phyloP scores from a whole-genome alignment of 495 filamentous ascomycete species.

The Trichocladium uniseriatum region DNA sequence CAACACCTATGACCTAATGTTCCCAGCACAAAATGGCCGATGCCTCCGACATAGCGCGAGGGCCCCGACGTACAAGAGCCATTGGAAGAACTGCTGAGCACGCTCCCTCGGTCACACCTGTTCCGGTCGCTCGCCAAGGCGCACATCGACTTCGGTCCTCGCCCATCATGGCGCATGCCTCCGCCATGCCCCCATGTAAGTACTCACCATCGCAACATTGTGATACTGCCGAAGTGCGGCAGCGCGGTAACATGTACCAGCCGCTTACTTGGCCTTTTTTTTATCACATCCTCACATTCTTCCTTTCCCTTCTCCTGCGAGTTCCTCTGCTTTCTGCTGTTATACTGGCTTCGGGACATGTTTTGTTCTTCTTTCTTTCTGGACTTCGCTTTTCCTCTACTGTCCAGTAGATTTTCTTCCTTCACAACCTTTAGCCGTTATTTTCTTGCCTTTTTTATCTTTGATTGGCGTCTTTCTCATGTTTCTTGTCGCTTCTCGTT shows the following conservation, averaged over 20 bases:
- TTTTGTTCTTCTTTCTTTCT: no score
- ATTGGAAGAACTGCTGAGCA: neutral
- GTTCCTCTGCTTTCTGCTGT: no score
- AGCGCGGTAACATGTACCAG: no score
- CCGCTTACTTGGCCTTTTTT: no score
- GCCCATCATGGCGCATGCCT: neutral
- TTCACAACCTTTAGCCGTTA: no score
- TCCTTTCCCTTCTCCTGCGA: neutral
- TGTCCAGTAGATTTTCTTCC: no score
- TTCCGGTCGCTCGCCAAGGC: neutral
- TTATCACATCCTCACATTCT: neutral
- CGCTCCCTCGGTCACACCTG: neutral
- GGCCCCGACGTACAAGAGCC: constrained; percentile 11
- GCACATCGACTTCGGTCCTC: neutral
- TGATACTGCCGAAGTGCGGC: no score
- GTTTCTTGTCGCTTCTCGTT: neutral
- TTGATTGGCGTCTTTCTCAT: no score
- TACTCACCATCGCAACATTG: neutral
- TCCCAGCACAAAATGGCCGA: constrained; percentile 1
- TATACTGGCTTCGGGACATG: no score
- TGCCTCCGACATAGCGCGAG: constrained; percentile 3
- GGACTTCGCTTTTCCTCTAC: no score
- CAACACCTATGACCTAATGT: neutral
- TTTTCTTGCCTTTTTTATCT: no score
- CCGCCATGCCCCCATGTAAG: constrained; percentile 18